Conservation (phyloP, 108 stramenopile species). For the Aurantiochytrium sp. region DNA sequence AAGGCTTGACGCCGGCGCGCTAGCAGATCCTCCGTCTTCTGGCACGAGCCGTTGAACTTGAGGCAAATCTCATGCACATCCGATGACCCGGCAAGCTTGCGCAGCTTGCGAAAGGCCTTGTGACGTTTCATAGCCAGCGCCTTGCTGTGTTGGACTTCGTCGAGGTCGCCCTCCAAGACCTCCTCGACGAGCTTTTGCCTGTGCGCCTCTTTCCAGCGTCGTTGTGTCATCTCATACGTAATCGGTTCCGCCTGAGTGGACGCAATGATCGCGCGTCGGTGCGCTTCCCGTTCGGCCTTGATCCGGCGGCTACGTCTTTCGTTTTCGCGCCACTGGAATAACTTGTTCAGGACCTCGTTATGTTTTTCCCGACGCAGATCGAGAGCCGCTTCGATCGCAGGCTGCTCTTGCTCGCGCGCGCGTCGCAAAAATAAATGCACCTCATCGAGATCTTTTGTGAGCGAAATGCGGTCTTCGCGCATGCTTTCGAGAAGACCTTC, state of each 20-base stretch:
- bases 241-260: neutral
- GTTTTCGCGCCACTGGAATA: neutral
- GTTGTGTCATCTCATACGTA: neutral
- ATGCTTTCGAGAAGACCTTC: neutral
- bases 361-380: neutral
- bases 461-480: slow-evolving; percentile 3
- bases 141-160: neutral
- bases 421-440: neutral
- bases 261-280: neutral
- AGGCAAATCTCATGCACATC: neutral
- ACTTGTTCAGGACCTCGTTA: neutral
- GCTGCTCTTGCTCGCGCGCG: neutral
- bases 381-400: neutral
- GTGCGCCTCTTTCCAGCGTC: neutral
- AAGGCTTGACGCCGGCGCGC: neutral
- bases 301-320: neutral
- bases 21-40: neutral
- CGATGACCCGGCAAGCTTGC: neutral
- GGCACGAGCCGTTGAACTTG: neutral
- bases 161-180: neutral
- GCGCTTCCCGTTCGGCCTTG: neutral
- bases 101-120: neutral
- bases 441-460: neutral
- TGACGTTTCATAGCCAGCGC: neutral
- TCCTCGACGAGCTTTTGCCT: neutral